phyloP scores from a whole-genome alignment of 2,329 filamentous ascomycete genomes.

The Claviceps maximensis region DNA sequence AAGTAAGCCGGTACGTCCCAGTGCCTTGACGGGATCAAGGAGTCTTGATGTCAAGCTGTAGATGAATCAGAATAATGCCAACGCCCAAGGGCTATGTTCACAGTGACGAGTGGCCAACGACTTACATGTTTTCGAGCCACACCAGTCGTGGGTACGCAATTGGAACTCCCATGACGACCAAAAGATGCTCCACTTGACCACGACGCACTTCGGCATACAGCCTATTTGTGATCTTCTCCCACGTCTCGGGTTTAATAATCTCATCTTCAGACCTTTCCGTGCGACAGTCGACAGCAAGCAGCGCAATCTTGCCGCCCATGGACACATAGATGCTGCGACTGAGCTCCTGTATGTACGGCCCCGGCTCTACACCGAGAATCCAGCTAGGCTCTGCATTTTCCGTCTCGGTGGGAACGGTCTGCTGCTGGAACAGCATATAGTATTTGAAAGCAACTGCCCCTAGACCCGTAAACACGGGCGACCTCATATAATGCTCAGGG shows the following conservation, averaged over 20 bases:
- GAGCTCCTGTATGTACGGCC: constrained; percentile 79
- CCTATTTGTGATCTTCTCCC: constrained; percentile 76
- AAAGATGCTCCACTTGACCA: constrained; percentile 76
- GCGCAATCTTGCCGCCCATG: constrained; percentile 63
- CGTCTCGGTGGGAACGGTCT: constrained; percentile 70
- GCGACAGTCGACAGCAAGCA: constrained; percentile 80
- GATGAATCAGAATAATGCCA: constrained; percentile 11
- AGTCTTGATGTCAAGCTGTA: constrained; percentile 65
- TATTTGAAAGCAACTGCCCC: constrained; percentile 95
- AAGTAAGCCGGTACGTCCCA: constrained; percentile 70
- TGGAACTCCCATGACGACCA: constrained; percentile 76
- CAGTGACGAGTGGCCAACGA: constrained; percentile 7
- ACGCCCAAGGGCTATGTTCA: background rate
- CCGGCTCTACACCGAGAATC: constrained; percentile 65
- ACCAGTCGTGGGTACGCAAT: constrained; percentile 67
- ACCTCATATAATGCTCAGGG: constrained; percentile 79
- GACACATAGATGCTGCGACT: constrained; percentile 80
- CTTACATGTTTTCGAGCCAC: constrained; percentile 58
- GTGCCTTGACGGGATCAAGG: constrained; percentile 79
- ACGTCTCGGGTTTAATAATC: constrained; percentile 67
- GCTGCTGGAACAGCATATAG: constrained; percentile 97
- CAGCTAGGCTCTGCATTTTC: constrained; percentile 80
- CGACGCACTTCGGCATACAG: constrained; percentile 70
- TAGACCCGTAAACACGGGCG: constrained; percentile 77
- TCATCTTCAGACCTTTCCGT: constrained; percentile 80